Percentiles rank a stretch among this genome's conserved stretches.
Evolutionary conservation across 2,329 filamentous ascomycete species (phyloP).

Genomic region (Phaeosphaeria sp.): DNA sequence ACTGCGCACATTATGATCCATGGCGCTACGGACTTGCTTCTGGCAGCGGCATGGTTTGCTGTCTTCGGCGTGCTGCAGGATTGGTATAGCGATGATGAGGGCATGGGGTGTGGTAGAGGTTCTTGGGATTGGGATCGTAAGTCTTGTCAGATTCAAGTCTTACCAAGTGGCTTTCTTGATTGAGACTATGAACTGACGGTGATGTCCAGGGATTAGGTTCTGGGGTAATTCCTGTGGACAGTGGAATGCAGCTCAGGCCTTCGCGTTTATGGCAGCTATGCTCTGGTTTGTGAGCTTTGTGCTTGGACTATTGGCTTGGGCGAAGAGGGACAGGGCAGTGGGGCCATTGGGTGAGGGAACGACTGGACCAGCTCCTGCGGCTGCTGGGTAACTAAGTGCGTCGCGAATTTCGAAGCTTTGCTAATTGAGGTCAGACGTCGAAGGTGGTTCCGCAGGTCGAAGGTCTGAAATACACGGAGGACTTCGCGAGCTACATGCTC

Average conservation of each 20-base stretch:
- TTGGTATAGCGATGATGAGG: constrained; percentile 33
- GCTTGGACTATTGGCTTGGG: constrained; percentile 13
- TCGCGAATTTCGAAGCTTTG: not conserved
- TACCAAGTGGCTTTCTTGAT: too few relatives aligned
- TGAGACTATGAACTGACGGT: constrained; percentile 62
- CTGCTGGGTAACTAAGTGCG: not conserved
- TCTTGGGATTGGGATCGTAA: not conserved
- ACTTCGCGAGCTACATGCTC: too few relatives aligned
- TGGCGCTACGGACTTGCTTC: constrained; percentile 72
- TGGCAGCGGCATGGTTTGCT: constrained; percentile 71
- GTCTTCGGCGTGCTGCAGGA: constrained; percentile 48
- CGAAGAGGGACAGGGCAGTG: not conserved
- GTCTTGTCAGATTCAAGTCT: too few relatives aligned
- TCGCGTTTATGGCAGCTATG: constrained; percentile 73
- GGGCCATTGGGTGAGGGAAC: not conserved
- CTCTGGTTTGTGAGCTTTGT: constrained; percentile 68
- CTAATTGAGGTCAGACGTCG: not conserved
- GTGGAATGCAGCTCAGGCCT: constrained; percentile 74
- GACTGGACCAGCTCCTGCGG: not conserved
- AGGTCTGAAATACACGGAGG: not conserved
- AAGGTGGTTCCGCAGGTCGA: not conserved
- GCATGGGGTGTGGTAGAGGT: not conserved
- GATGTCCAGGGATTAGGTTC: constrained; percentile 31
- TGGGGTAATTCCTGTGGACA: constrained; percentile 62
- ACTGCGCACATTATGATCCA: constrained; percentile 65